These are phyloP conservation scores for Mycena indigotica DNA, from an alignment of 768 basidiomycete genomes.

Conservation along the genomic window DNA sequence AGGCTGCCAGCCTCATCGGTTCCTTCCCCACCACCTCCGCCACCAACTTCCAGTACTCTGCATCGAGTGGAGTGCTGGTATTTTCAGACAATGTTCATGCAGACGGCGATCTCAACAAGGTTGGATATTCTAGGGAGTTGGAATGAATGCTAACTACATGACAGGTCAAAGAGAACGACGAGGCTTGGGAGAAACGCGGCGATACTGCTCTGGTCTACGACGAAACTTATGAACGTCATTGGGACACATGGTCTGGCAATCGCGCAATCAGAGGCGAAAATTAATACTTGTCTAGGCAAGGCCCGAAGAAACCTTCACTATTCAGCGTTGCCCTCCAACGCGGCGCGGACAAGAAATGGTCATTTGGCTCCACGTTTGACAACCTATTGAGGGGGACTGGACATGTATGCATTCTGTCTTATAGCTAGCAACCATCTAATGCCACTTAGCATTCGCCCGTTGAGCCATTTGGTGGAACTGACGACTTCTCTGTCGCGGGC, in stretches of 20 bases:
- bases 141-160: too few relatives aligned
- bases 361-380: constrained; percentile 51
- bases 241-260: constrained; percentile 57
- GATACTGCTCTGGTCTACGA: constrained; percentile 75
- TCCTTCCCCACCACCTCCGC: constrained; percentile 69
- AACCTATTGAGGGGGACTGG: constrained; percentile 68
- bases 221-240: constrained; percentile 68
- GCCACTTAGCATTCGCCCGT: constrained; percentile 64
- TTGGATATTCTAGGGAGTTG: too few relatives aligned
- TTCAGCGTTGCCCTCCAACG: constrained; percentile 65
- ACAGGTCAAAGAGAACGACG: constrained; percentile 72
- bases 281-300: constrained; percentile 51
- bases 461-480: constrained; percentile 83
- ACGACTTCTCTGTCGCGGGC: constrained; percentile 76
- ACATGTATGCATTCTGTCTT: constrained; percentile 53
- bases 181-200: constrained; percentile 72
- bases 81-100: constrained; percentile 85
- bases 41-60: constrained; percentile 69
- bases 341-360: constrained; percentile 53
- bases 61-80: constrained; percentile 61
- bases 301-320: constrained; percentile 69
- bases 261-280: constrained; percentile 8
- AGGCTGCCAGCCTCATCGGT: constrained; percentile 54
- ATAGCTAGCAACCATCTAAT: neutral
- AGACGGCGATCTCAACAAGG: constrained; percentile 70